phyloP scores from a whole-genome alignment of 1,284 basidiomycete species.

The Irpex sp. region DNA sequence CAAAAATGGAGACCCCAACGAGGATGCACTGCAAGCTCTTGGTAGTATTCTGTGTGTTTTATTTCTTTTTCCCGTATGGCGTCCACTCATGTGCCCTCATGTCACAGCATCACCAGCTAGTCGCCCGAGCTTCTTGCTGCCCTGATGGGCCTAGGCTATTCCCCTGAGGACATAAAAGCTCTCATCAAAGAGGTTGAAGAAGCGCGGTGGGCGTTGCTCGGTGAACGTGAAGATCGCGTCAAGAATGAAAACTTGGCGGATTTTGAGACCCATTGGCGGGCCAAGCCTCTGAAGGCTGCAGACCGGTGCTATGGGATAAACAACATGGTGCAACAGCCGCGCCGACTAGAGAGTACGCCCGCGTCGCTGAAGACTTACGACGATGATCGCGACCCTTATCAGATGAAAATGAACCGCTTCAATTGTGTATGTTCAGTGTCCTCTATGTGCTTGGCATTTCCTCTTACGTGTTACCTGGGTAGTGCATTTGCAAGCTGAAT shows the following conservation, averaged over 20 bases:
- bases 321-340: neutral
- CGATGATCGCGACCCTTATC: neutral
- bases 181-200: neutral
- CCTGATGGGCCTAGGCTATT: too few relatives aligned
- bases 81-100: too few relatives aligned
- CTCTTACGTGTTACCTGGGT: too few relatives aligned
- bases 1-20: too few relatives aligned
- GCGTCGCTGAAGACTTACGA: neutral
- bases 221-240: neutral
- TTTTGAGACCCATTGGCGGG: neutral
- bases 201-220: neutral
- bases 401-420: neutral
- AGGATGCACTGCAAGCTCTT: too few relatives aligned
- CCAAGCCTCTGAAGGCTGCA: neutral
- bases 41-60: too few relatives aligned
- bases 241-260: neutral
- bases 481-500: too few relatives aligned
- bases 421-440: neutral
- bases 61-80: too few relatives aligned
- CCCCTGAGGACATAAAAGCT: neutral
- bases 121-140: too few relatives aligned
- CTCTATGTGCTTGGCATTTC: neutral
- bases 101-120: too few relatives aligned
- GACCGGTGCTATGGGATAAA: neutral
- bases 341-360: neutral